Evolutionary conservation across 768 basidiomycete genomes (phyloP).

Genomic region (Galerina marginata): DNA sequence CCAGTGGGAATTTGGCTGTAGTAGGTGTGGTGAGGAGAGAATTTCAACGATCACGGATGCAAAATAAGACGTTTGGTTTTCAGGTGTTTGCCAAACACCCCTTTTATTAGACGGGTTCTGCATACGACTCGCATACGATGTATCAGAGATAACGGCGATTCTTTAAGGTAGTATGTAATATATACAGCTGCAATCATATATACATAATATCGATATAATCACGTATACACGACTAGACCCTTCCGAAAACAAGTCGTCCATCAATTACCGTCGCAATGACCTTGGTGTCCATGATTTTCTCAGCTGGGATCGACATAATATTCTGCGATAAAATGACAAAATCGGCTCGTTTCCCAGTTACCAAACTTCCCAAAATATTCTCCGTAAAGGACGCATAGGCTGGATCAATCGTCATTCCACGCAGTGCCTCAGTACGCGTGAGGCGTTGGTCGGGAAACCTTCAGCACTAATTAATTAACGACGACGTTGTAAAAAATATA

Average conservation of each 20-base stretch:
- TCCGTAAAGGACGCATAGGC: slow-evolving; percentile 90
- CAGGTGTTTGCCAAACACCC: no score
- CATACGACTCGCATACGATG: no score
- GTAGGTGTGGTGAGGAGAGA: no score
- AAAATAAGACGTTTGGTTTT: no score
- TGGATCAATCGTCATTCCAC: slow-evolving; percentile 86
- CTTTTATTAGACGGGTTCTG: no score
- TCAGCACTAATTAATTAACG: background rate
- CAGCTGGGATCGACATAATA: slow-evolving; percentile 68
- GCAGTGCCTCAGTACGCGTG: slow-evolving; percentile 75
- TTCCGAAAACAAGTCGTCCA: slow-evolving; percentile 54
- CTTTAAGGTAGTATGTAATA: no score
- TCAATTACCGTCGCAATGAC: slow-evolving; percentile 84
- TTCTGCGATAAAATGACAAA: slow-evolving; percentile 82
- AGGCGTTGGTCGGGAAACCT: slow-evolving; percentile 88
- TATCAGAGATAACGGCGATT: no score
- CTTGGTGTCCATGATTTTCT: slow-evolving; percentile 66
- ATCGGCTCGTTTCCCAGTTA: slow-evolving; percentile 81
- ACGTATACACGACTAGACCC: slow-evolving; percentile 14
- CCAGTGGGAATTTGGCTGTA: no score
- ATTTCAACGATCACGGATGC: no score
- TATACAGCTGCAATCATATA: no score
- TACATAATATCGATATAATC: no score
- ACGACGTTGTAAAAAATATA: background rate
- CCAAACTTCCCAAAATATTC: slow-evolving; percentile 70